Evolutionary conservation across 108 stramenopile species (phyloP), one percentile per base, ranked within the genome.

Genomic region (Parietichytrium sp.): DNA sequence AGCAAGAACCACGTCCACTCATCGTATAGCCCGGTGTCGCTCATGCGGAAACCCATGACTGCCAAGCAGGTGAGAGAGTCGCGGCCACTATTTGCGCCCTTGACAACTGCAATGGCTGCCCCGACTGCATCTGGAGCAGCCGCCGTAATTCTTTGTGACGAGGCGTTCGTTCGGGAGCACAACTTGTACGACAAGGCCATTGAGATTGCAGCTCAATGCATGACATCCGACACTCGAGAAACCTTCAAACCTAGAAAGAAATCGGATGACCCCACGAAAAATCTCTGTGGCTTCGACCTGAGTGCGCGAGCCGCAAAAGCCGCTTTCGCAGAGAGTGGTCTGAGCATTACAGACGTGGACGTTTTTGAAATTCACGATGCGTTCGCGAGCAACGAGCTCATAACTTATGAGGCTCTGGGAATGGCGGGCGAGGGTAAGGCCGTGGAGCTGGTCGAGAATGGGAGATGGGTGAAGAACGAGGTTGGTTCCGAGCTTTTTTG

Each of bases 331-430:
- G 61, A 72, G 61, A 42, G 38, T 6, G 61, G 61, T 10, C 33
- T 72, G 23, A 72, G 16, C 33, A 33, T 42, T 13, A 42, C 36
- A n/a, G 61, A 72, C 20, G 42, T 72, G 23, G 25, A 72, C 42
- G 61, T 72, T 25, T 33, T 72, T 27, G 61, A 72, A 20, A 33
- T 72, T 27, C 61, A 72, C 42, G 61, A 72, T 27, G 36, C 38
- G 38, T 72, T 72, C 20, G 36, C 61, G 2, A 45, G 61, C 61
- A 72, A 72, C 42, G 61, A 72, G 42, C 61, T 72, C 42, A 72
- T 72, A n/a, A 72, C 61, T 0, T 72, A 72, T 20, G 61, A 72
- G 42, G 36, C 61, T 42, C 42, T 72, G n/a, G 61, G 61, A n/a
- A n/a, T 72, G n/a, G 61, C 61, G 2, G 45, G 45, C 23, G 61